A percentile compares a stretch with the other conserved stretches of the same genome.
phyloP scores from a whole-genome alignment of 2,329 filamentous ascomycete genomes.

The Tolypocladium inflatum region DNA sequence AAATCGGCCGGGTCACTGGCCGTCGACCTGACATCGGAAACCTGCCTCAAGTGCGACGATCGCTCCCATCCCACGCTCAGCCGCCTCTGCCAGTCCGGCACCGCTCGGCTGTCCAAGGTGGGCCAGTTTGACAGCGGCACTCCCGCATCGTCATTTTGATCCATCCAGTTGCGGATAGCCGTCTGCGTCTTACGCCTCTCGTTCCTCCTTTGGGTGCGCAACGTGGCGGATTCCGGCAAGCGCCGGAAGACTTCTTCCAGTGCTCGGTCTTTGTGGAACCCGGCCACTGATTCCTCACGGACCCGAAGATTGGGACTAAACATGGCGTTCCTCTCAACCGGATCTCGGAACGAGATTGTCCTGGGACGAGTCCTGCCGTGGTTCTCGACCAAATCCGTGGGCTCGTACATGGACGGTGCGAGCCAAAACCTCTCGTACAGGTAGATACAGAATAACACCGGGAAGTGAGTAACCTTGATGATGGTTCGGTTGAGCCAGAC shows the following conservation, averaged over 20 bases:
- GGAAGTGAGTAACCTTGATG: conserved; percentile 86
- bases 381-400: conserved; percentile 76
- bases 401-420: conserved; percentile 66
- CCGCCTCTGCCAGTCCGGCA: conserved; percentile 39
- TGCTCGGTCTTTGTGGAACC: conserved; percentile 81
- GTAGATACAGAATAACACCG: conserved; percentile 78
- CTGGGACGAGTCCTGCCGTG: conserved; percentile 41
- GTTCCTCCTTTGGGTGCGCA: conserved; percentile 49
- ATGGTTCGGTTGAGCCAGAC: conserved; percentile 80
- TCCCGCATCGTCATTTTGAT: conserved; percentile 48
- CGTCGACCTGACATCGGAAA: conserved; percentile 49
- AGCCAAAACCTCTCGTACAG: conserved; percentile 77
- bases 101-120: conserved; percentile 34
- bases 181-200: conserved; percentile 68
- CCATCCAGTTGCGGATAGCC: conserved; percentile 88
- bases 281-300: conserved; percentile 78
- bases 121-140: conserved; percentile 38
- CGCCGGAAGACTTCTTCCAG: conserved; percentile 84
- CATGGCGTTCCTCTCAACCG: conserved; percentile 45
- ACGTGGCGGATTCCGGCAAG: conserved; percentile 54
- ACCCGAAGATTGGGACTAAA: conserved; percentile 67
- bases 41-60: conserved; percentile 34
- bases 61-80: conserved; percentile 42
- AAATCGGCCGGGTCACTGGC: conserved; percentile 57
- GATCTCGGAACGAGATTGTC: conserved; percentile 48